Evolutionary conservation across 2,329 filamentous ascomycete species (phyloP), one percentile per base, ranked within the genome.

Genomic region (Decorospora gaudefroyi): DNA sequence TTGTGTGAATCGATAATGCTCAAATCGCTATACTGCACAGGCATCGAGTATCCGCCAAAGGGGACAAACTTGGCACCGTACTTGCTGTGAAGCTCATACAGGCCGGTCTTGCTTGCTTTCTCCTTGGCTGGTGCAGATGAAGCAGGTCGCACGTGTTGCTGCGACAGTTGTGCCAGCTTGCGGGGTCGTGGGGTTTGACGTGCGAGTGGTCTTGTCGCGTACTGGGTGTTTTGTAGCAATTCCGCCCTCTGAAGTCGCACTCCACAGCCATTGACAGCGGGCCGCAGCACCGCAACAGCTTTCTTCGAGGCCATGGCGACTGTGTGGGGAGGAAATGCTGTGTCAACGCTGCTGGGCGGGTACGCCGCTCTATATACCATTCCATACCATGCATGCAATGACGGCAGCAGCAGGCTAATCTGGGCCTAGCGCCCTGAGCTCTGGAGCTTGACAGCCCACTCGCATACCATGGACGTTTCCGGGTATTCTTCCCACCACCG

Each of bases 21-120:
- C 55, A 88, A 79, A 55, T 84, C 81, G 22, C 79, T 73, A 76
- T 97, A 99, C 71, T 93, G 87, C 30, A 99, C 84, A 6, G 93
- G 93, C 90, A 99, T 96, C 59, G 82, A 78, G 75, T 86, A 96
- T 57, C 90, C 90, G 53, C 88, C 92, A 73, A 96, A 99, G n/a
- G 90, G 88, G 35, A 96, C 92, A 83, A 97, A 93, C 75, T 95
- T 96, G 57, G 81, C 93, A 57, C 89, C 89, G 66, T 88, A 78
- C 46, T 82, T 78, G 51, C 91, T 64, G 70, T 95, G 88, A 15
- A 95, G 76, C 61, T 90, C 84, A 71, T 92, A 87, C 15, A 96
- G 78, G 18, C 86, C 84, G 2, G 89, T 95, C 72, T 79, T 85
- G 5, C 57, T 61, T 71, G 75, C 53, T 40, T 67, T 49, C 15